Base-by-base conservation (phyloP, 2,329 filamentous ascomycete species). In the Aspergillus transmontanensis region DNA sequence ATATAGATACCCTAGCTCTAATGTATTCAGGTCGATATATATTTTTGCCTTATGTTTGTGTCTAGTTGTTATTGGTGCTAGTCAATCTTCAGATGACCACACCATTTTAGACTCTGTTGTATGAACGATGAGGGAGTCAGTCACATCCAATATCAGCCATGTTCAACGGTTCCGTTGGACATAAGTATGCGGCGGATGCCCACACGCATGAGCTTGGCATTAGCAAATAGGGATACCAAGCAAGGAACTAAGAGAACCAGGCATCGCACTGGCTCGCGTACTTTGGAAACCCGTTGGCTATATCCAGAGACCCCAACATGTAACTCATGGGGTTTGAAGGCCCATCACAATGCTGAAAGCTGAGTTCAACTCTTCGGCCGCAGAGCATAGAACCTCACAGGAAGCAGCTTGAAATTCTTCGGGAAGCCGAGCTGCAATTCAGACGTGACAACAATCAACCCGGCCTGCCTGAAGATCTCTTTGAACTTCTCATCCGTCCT, bases 351-450 rank as follows among this genome's bases (percentile, higher is more conserved):
- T 30, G 10, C 19, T 12, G 14, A 10, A 32, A 21, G 12, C 26
- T 11, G 48, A n/a, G 28, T 32, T 68, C 60, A 69, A 50, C 28
- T 62, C 46, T 69, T 72, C 3, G 88, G 87, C 69, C 86, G 87
- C 69, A 96, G 78, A 1, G 92, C 93, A 78, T 93, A 97, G 76
- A 90, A 90, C 70, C 87, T 86, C 21, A 97, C 90, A 0, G 92
- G 90, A 69, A 89, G 89, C 36, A 96, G 75, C 50, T 84, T 84
- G 34, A 84, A 76, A 10, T 75, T 77, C 59, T 85, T 87, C 1
- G 89, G 88, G 56, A 95, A 89, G 0, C 91, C 91, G 43, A 83
- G 85, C 78, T 96, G 91, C 57, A 91, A 69, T 75, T 95, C 91
- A 0, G 86, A 88, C 73, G 82, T 86, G 41, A 93, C 78, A n/a